Base-by-base conservation (phyloP, 441 rosid genomes). In the Sinapis alba region DNA sequence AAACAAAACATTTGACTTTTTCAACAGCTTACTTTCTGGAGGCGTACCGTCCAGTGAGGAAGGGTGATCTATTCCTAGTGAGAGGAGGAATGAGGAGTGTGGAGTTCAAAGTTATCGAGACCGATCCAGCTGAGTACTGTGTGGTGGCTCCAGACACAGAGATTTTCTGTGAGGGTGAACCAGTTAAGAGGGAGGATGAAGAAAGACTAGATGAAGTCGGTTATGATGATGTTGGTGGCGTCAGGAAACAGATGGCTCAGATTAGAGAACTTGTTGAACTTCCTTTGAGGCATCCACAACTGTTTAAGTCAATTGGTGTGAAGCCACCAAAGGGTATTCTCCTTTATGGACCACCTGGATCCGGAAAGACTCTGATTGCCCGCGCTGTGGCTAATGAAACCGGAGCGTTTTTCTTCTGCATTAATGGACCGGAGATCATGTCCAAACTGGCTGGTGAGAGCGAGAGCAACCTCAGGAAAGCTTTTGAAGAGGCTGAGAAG, bases 171-270 rank as follows among this genome's bases (percentile, higher is more conserved):
- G 91, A 87, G 81, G 91, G 91, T 54, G 89, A 87, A 70, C 88
- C 91, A 7, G 73, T 85, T 36, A 83, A 83, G 77, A 83, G 91
- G 73, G 91, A 87, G 68, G 91, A 87, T 26, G 89, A 87, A 73
- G 65, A 87, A 65, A 83, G 89, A 75, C 72, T 87, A 27, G 90
- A 87, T 75, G 88, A 87, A 41, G 82, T 87, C 58, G 90, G 90
- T 62, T 87, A 85, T 62, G 91, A 87, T 36, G 91, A 87, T 77
- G 89, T 84, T 71, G 91, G 91, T 64, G 91, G 89, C 27, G 91
- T 87, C n/a, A 87, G 89, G 75, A 87, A 85, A 65, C 89, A 87
- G 62, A 87, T 87, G 89, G 89, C 91, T 41, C 91, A 85, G 79
- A 87, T 87, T 78, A 79, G 91, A 30, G 89, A 87, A 60, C 68